Percentiles rank a stretch among this genome's conserved stretches.
These are phyloP conservation scores for Colletotrichum sp. DNA, from an alignment of 2,329 filamentous ascomycete genomes.

Conservation along the genomic window DNA sequence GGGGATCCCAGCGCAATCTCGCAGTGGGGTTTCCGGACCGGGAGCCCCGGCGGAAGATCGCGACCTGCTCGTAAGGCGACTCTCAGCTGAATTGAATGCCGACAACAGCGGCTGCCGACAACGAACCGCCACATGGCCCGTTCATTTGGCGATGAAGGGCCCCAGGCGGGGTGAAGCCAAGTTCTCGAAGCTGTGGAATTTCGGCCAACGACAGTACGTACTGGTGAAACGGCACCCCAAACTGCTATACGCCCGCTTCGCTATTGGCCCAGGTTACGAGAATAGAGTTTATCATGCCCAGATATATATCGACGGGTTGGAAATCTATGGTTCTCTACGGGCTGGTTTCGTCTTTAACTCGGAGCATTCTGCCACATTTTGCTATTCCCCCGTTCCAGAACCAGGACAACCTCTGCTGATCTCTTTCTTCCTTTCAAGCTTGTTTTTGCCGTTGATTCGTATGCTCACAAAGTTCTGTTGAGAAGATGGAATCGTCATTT, in stretches of 20 bases:
- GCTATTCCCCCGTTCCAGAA: background rate
- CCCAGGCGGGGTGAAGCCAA: background rate
- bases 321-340: background rate
- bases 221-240: background rate
- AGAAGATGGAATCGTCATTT: background rate
- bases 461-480: background rate
- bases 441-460: background rate
- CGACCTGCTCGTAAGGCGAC: background rate
- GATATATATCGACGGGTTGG: background rate
- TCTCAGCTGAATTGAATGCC: background rate
- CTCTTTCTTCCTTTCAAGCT: background rate
- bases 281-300: background rate
- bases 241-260: background rate
- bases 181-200: background rate
- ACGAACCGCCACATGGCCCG: background rate
- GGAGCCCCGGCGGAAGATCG: background rate
- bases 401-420: background rate
- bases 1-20: background rate
- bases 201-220: background rate
- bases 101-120: background rate
- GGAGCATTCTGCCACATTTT: background rate
- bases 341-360: background rate
- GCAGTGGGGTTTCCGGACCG: background rate
- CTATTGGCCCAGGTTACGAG: background rate
- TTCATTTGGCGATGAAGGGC: background rate